Base-by-base conservation (phyloP, 345 rosid genomes). In the Salix suchowensis region DNA sequence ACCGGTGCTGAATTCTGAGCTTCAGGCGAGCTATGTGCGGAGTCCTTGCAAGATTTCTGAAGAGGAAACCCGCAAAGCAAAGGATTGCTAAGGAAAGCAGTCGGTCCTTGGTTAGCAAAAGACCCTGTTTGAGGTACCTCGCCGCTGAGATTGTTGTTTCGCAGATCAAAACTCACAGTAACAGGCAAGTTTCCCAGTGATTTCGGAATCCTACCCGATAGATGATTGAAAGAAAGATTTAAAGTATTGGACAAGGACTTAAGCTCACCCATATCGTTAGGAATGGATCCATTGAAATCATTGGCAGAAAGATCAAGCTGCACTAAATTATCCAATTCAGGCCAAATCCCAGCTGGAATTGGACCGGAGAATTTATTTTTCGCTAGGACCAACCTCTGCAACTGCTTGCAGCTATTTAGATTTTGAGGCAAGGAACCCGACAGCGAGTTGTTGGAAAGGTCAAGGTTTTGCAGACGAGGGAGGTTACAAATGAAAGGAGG, bases 51-150 rank as follows among this genome's bases (percentile, higher is more conserved):
- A 1, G 91, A 62, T 74, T 91, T 92, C 78, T 94, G 97, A 32
- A 96, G 92, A 78, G 99, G 99, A 74, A 96, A 96, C 1, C 99
- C 98, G 52, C 98, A 96, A 44, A 96, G 64, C 37, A 76, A 77
- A 16, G 98, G 97, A 18, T 96, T 96, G 52, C 83, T 80, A 73
- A 96, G 95, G 69, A 96, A 96, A 24, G 98, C 99, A 15, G 97
- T 94, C 46, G 99, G 99, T 67, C 99, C 99, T 67, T 94, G 99
- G 84, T 90, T 94, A 0, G 90, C 83, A 85, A 96, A 96, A 3
- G 99, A 92, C 18, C 98, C 98, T 0, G 93, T 85, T 82, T 92
- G 94, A 37, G 99, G 99, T 28, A 96, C 94, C 76, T 94, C 91
- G 0, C 99, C 99, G 79, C 84, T 87, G 13, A 96, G 82, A 78